Conservation (phyloP, 176 grass and related monocot genomes). For the Coix lacrymajobi region DNA sequence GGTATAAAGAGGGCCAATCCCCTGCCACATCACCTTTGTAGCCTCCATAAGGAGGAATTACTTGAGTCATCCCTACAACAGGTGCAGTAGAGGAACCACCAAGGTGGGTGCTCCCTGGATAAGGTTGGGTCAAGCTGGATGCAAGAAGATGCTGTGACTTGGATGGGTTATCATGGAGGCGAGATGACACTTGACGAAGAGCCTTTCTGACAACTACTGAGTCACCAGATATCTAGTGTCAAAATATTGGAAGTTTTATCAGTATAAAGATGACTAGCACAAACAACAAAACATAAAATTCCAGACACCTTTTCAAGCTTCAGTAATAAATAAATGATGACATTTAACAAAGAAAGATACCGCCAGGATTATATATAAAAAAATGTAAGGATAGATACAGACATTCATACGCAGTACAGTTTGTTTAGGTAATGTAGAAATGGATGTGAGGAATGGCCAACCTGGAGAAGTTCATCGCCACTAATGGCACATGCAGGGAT, state of each 20-base stretch:
- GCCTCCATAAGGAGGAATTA: slow-evolving; percentile 64
- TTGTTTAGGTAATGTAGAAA: slow-evolving; percentile 11
- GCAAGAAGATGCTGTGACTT: slow-evolving; percentile 70
- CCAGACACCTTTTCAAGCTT: not conserved
- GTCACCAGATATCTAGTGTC: slow-evolving; percentile 73
- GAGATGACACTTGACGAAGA: slow-evolving; percentile 77
- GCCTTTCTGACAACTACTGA: slow-evolving; percentile 71
- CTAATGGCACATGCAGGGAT: slow-evolving; percentile 83
- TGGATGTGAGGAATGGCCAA: slow-evolving; percentile 12
- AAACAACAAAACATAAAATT: not conserved
- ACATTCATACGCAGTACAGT: not conserved
- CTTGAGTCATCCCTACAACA: slow-evolving; percentile 50
- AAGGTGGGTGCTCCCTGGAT: slow-evolving; percentile 45
- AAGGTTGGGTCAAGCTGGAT: slow-evolving; percentile 44
- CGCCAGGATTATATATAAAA: not conserved
- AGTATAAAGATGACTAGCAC: not conserved
- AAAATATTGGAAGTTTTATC: slow-evolving; percentile 3
- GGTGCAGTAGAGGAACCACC: slow-evolving; percentile 55
- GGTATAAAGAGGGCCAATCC: slow-evolving; percentile 78
- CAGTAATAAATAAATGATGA: not conserved
- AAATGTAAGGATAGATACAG: not conserved
- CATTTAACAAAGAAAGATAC: not conserved
- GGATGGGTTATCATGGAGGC: slow-evolving; percentile 93
- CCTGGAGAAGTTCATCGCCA: slow-evolving; percentile 91
- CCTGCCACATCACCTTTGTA: slow-evolving; percentile 64